Evolutionary conservation across 2,329 filamentous ascomycete genomes (phyloP), one percentile per base, ranked within the genome.

Genomic region (Cladophialophora bantiana): DNA sequence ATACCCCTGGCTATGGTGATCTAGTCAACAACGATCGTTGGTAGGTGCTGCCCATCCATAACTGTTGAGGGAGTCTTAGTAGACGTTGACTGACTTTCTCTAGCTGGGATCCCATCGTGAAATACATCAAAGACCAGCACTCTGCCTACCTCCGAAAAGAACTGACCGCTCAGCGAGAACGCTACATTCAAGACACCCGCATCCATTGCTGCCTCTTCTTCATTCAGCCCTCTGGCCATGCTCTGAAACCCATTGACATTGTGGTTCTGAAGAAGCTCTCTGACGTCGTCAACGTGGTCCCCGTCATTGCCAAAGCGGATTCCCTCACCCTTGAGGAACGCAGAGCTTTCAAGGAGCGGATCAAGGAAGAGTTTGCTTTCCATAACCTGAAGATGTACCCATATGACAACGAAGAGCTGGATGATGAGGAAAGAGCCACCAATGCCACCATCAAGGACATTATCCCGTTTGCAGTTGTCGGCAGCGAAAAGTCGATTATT

Each of bases 71-170:
- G 48, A n/a, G 26, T 7, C 18, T 32, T 7, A 9, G 9, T 3
- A 62, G 45, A 56, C 18, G 20, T 50, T 45, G 68, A 71, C 76
- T 73, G 59, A 67, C 57, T 62, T 42, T 57, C 18, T 71, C 32
- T 45, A 85, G 83, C 89, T 99, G 95, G 95, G 95, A 99, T 79
- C 95, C 95, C 71, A 99, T 99, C 80, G 94, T 99, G 86, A 99
- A 99, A 86, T 99, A 99, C 84, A 99, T 99, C 88, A 99, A 99
- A 88, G 95, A 99, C 83, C 95, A 99, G 86, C 95, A 99, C 86
- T 97, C 93, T 61, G 94, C 95, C 76, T 99, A 98, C 85, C 89
- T 99, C 75, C 92, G 95, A 82, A 99, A 99, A 88, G 95, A 99
- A 83, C 93, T 99, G 77, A 98, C 95, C 64, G 95, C 95, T 74